Evolutionary conservation across 2,329 filamentous ascomycete species (phyloP), one percentile per base, ranked within the genome.

Genomic region (Cercospora berteroae): DNA sequence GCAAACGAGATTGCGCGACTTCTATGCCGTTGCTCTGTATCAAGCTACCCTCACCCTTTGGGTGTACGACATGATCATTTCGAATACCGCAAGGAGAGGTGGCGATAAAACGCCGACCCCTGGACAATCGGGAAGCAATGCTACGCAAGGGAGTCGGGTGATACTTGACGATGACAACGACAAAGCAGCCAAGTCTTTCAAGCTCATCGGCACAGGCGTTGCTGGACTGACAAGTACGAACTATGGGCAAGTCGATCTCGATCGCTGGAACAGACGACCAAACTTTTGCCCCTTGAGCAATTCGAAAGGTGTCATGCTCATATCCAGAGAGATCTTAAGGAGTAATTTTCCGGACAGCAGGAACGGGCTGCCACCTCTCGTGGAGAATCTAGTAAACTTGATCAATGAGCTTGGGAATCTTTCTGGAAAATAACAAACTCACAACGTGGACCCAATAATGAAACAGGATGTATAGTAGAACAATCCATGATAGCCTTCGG

Each of bases 41-140:
- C 88, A 91, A 72, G 88, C 87, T 3, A 83, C 85, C 5, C 80
- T 92, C 3, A 85, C 86, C 0, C 77, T 92, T 9, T 92, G 90
- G 90, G 85, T 85, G 0, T 90, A 89, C 71, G 87, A 88, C 0
- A 74, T 71, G 31, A 74, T 75, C 23, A 79, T 80, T n/a, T 79
- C 78, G 4, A 74, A 36, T 71, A 77, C 10, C 76, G 87, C 4
- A 81, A 84, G 70, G 8, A 70, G 68, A 29, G 72, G 71, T 60
- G 73, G 71, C 6, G 58, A 68, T 5, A 63, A 69, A 13, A 71
- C 67, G 23, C 70, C 70, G 0, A 23, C 39, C 7, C 39, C 33
- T 39, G 33, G 39, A 6, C 25, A 57, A 39, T 8, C 27, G n/a
- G 31, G 27, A 29, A n/a, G 23, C 55, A 42, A 67, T 16, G 5